phyloP scores from a whole-genome alignment of 331 rosid species.

The Saraca asoca region DNA sequence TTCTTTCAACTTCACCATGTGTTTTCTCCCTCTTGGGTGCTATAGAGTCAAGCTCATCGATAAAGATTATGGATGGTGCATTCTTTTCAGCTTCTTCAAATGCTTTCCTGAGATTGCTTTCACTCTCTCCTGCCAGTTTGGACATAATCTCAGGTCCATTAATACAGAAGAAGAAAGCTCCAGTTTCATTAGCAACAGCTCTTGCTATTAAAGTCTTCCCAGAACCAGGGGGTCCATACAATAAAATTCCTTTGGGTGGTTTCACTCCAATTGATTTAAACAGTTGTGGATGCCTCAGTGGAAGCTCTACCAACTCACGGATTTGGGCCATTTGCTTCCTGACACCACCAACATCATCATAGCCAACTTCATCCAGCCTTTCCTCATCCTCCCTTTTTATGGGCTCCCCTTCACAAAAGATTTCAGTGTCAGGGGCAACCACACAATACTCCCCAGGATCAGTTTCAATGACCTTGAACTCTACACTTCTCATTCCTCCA shows the following conservation, averaged over 20 bases:
- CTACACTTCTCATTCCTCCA: slow-evolving; percentile 74
- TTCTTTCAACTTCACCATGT: slow-evolving; percentile 71
- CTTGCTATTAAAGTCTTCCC: slow-evolving; percentile 72
- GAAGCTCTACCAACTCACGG: slow-evolving; percentile 72
- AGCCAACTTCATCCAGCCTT: slow-evolving; percentile 71
- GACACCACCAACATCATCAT: slow-evolving; percentile 79
- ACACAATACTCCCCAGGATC: slow-evolving; percentile 68
- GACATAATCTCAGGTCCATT: slow-evolving; percentile 82
- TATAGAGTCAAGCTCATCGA: slow-evolving; percentile 72
- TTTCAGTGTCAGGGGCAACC: slow-evolving; percentile 71
- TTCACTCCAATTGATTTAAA: slow-evolving; percentile 75
- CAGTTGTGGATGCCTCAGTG: slow-evolving; percentile 72
- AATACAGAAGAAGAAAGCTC: slow-evolving; percentile 71
- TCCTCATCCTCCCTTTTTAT: slow-evolving; percentile 72
- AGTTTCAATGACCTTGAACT: slow-evolving; percentile 75
- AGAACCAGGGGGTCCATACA: slow-evolving; percentile 76
- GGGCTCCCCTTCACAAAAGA: slow-evolving; percentile 70
- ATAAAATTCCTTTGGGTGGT: slow-evolving; percentile 73
- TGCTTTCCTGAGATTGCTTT: slow-evolving; percentile 69
- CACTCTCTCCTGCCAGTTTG: slow-evolving; percentile 76
- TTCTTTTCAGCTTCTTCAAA: slow-evolving; percentile 81
- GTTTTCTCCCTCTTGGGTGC: slow-evolving; percentile 78
- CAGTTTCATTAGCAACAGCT: slow-evolving; percentile 78
- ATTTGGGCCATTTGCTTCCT: slow-evolving; percentile 79
- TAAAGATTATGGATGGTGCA: slow-evolving; percentile 74